phyloP scores from a whole-genome alignment of 2,329 filamentous ascomycete species.

The Pyrenochaeta sp. region DNA sequence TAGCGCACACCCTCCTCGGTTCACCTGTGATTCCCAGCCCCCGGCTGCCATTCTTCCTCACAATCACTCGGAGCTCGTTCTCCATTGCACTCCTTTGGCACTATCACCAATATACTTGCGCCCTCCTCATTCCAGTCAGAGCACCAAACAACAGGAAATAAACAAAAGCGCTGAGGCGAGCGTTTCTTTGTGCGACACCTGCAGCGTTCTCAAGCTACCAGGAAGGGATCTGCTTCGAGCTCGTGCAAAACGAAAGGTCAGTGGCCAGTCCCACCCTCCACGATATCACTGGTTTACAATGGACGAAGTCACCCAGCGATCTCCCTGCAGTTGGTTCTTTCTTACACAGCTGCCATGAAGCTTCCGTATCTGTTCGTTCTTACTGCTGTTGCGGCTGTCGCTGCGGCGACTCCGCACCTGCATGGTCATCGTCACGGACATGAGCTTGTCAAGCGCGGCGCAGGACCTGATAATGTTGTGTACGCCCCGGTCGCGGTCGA shows the following conservation, averaged over 20 bases:
- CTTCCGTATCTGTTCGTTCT: constrained; percentile 42
- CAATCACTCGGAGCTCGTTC: constrained; percentile 32
- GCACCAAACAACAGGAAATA: constrained; percentile 12
- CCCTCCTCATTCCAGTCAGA: constrained; percentile 26
- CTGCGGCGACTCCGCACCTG: constrained; percentile 65
- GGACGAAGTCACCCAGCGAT: constrained; percentile 5
- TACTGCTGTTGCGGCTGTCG: constrained; percentile 55
- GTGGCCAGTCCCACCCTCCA: not conserved
- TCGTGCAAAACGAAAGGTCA: constrained; percentile 13
- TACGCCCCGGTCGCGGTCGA: constrained; percentile 63
- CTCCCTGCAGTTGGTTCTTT: not conserved
- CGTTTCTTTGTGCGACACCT: too few species aligned
- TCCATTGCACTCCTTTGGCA: constrained; percentile 46
- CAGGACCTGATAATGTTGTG: constrained; percentile 56
- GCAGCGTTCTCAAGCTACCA: too few species aligned
- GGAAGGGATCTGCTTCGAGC: too few species aligned
- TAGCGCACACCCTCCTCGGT: constrained; percentile 11
- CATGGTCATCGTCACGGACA: constrained; percentile 64
- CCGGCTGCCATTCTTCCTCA: constrained; percentile 28
- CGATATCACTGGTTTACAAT: constrained; percentile 16
- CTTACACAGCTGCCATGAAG: constrained; percentile 40
- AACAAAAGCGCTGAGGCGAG: constrained; percentile 9
- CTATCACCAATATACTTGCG: constrained; percentile 29
- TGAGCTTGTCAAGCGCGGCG: constrained; percentile 54
- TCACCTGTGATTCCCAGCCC: constrained; percentile 10